These are phyloP conservation scores for Tarenaya hassleriana DNA, from an alignment of 345 rosid genomes.

Conservation along the genomic window DNA sequence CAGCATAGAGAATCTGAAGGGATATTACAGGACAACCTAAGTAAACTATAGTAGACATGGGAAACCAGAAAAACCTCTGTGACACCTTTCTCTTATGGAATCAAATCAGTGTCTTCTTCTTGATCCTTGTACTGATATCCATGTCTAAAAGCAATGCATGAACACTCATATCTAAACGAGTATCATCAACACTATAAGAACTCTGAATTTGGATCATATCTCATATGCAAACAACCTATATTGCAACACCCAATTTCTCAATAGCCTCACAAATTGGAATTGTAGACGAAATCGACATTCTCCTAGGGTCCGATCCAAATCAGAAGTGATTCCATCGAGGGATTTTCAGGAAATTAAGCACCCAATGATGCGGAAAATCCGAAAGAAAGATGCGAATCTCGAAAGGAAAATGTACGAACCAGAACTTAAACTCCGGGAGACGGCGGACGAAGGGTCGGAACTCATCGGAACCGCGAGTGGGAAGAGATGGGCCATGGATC, in stretches of 20 bases:
- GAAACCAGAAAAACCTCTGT: too few relatives aligned
- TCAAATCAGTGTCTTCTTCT: too few relatives aligned
- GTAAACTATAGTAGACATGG: too few relatives aligned
- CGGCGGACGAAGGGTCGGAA: slow-evolving; percentile 83
- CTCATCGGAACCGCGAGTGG: slow-evolving; percentile 74
- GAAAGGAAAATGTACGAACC: slow-evolving; percentile 30
- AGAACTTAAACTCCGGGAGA: slow-evolving; percentile 72
- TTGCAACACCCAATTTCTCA: neutral
- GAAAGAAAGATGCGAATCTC: neutral
- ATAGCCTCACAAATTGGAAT: neutral
- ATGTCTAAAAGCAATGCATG: too few relatives aligned
- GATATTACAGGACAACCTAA: too few relatives aligned
- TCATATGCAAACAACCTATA: neutral
- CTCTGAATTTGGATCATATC: too few relatives aligned
- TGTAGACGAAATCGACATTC: neutral
- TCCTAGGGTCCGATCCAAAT: neutral
- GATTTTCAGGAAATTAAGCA: neutral
- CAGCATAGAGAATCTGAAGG: too few relatives aligned
- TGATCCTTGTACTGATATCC: too few relatives aligned
- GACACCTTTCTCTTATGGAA: too few relatives aligned
- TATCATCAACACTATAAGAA: too few relatives aligned
- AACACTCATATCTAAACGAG: too few relatives aligned
- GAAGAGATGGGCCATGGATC: slow-evolving; percentile 49
- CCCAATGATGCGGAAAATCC: neutral
- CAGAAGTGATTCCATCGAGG: neutral